Percentiles rank a stretch among this genome's conserved stretches.
Evolutionary conservation across 1,284 basidiomycete genomes (phyloP).

Genomic region (Athelia psychrophila): DNA sequence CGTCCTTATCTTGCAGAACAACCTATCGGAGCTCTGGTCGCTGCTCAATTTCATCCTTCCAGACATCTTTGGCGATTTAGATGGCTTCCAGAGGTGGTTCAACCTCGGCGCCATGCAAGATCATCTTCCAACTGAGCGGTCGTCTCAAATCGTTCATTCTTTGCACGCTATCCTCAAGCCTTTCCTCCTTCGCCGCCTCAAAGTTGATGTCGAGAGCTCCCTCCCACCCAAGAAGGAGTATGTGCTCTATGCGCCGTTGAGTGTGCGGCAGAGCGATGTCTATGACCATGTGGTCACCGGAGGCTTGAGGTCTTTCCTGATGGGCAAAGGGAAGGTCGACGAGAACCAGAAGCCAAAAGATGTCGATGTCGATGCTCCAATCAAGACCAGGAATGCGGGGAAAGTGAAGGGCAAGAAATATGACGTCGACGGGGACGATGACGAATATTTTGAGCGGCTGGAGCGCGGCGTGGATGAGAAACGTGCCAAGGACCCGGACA

Average conservation of each 20-base stretch:
- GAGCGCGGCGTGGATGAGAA: slow-evolving; percentile 43
- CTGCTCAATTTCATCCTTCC: slow-evolving; percentile 94
- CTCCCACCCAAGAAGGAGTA: slow-evolving; percentile 95
- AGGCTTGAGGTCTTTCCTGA: slow-evolving; percentile 62
- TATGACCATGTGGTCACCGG: slow-evolving; percentile 80
- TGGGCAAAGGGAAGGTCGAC: slow-evolving; percentile 37
- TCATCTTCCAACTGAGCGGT: slow-evolving; percentile 57
- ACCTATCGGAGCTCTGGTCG: slow-evolving; percentile 92
- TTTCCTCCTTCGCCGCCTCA: slow-evolving; percentile 91
- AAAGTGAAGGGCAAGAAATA: slow-evolving; percentile 32
- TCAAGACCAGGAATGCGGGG: slow-evolving; percentile 27
- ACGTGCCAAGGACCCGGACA: slow-evolving; percentile 31
- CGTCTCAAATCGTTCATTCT: slow-evolving; percentile 69
- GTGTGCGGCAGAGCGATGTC: slow-evolving; percentile 75
- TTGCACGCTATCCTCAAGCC: slow-evolving; percentile 93
- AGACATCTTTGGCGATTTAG: slow-evolving; percentile 88
- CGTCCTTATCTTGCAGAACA: slow-evolving; percentile 62
- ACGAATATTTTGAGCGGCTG: slow-evolving; percentile 65
- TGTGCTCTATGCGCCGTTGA: slow-evolving; percentile 89
- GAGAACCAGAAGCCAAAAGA: slow-evolving; percentile 28
- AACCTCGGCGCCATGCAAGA: slow-evolving; percentile 64
- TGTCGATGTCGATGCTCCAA: slow-evolving; percentile 23
- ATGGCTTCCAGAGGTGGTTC: slow-evolving; percentile 92
- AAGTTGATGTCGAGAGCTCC: slow-evolving; percentile 85
- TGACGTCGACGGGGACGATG: slow-evolving; percentile 62